Evolutionary conservation across 352 stramenopile genomes (phyloP), one percentile per base, ranked within the genome.

Genomic region (Stramenopiles sp.): DNA sequence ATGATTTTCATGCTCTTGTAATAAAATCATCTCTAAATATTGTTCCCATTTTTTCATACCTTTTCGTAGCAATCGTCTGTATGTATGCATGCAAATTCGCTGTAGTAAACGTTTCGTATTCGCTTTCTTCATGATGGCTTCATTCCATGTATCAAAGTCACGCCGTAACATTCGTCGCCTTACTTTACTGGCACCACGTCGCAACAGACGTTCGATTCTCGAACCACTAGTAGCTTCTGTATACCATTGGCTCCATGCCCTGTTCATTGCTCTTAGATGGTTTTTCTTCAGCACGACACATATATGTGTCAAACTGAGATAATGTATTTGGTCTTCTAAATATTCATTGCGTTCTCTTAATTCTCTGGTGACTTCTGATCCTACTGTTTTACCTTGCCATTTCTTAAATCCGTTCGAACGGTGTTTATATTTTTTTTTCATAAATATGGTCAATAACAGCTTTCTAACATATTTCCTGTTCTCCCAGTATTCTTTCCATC

Each of bases 251-350:
- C 65, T 7, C 30, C 30, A 33, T 76, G 65, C 65, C 13, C 31
- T 33, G 4, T 7, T 7, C 30, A 33, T 76, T 33, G 65, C 65
- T 33, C 31, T 31, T 7, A 33, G 4, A 20, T 76, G 65, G 13
- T 76, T 76, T 13, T 33, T 76, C 13, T 33, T 31, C 13, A 76
- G 65, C 31, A 76, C 65, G 31, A 76, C 30, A 33, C 65, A 31
- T 33, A 76, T 76, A 20, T 76, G 65, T 31, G 31, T 33, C 4
- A 76, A 20, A 20, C 65, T 76, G 4, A 76, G 13, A 33, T 76
- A 31, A 20, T 76, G 65, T 13, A 76, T 33, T 76, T 76, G 65
- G 65, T 76, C 65, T 33, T 31, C 31, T 13, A 76, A 76, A 33
- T 13, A 33, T 13, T 76, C 31, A 20, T 76, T 76, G 4, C 31